phyloP scores from a whole-genome alignment of 2,329 filamentous ascomycete species.

The Cordyceps farinosa region DNA sequence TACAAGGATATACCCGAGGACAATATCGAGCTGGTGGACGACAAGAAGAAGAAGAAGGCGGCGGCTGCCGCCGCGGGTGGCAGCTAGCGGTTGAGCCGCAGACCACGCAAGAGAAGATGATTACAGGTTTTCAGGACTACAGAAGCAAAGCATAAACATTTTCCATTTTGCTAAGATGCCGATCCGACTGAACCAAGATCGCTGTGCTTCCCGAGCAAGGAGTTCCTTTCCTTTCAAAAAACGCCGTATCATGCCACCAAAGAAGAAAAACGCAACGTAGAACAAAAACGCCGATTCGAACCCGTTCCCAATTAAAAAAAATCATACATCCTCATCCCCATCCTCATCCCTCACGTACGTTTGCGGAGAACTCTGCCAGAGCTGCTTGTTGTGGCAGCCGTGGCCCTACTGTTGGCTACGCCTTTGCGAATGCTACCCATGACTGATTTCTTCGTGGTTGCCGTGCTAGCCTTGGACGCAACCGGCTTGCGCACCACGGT shows the following conservation, averaged over 20 bases:
- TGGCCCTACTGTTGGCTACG: slow-evolving; percentile 41
- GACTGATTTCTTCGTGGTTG: slow-evolving; percentile 47
- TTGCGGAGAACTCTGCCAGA: slow-evolving; percentile 55
- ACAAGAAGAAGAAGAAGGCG: slow-evolving; percentile 79
- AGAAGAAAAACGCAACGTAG: neutral
- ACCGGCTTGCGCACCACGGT: slow-evolving; percentile 59
- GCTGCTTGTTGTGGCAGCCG: slow-evolving; percentile 39
- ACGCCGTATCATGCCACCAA: slow-evolving; percentile 11
- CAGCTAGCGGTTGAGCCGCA: neutral
- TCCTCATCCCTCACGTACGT: slow-evolving; percentile 36
- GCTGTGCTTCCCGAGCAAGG: slow-evolving; percentile 3
- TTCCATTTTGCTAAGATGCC: slow-evolving; percentile 10
- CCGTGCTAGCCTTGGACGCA: slow-evolving; percentile 33
- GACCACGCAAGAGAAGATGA: neutral
- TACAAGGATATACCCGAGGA: slow-evolving; percentile 90
- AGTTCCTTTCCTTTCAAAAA: neutral
- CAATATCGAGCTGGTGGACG: slow-evolving; percentile 91
- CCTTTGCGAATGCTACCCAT: slow-evolving; percentile 54
- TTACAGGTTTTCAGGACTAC: neutral
- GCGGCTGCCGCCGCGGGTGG: slow-evolving; percentile 23
- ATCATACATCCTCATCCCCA: slow-evolving; percentile 10
- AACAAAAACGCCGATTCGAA: slow-evolving; percentile 16
- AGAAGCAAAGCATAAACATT: slow-evolving; percentile 10
- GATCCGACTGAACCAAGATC: slow-evolving; percentile 4
- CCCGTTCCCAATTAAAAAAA: slow-evolving; percentile 8